These are phyloP conservation scores for Colletotrichum viniferum DNA, from an alignment of 2,329 filamentous ascomycete genomes.

Conservation along the genomic window DNA sequence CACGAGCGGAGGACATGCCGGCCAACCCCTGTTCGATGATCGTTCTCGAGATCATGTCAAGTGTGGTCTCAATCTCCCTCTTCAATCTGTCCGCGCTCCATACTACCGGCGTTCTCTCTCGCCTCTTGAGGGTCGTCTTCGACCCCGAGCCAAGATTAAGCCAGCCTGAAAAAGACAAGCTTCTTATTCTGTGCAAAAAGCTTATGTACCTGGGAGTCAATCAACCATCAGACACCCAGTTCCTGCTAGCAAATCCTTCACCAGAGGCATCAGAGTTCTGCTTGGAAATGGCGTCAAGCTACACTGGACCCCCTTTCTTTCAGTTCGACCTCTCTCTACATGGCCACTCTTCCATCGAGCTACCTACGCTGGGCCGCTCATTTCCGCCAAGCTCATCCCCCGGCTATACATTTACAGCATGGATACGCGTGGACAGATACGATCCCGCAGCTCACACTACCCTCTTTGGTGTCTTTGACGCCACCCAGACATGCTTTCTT, in stretches of 20 bases:
- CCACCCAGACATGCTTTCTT: constrained; percentile 90
- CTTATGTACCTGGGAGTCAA: constrained; percentile 79
- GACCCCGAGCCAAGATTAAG: constrained; percentile 53
- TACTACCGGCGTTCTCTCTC: constrained; percentile 71
- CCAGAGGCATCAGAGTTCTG: constrained; percentile 69
- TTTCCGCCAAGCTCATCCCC: constrained; percentile 81
- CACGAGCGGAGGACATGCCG: constrained; percentile 46
- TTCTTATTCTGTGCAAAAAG: constrained; percentile 70
- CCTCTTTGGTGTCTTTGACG: constrained; percentile 92
- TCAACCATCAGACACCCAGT: constrained; percentile 81
- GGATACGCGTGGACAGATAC: constrained; percentile 88
- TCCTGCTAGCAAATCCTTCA: constrained; percentile 63
- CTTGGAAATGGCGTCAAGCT: constrained; percentile 73
- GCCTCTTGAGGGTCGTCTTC: constrained; percentile 68
- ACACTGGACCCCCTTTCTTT: constrained; percentile 81
- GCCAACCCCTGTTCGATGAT: constrained; percentile 64
- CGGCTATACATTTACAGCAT: constrained; percentile 92
- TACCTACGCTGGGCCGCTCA: constrained; percentile 80
- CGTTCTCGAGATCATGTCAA: constrained; percentile 67
- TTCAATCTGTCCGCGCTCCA: constrained; percentile 76
- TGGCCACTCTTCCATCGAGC: constrained; percentile 88
- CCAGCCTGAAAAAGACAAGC: constrained; percentile 59
- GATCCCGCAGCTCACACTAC: constrained; percentile 89
- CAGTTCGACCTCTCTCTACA: constrained; percentile 91
- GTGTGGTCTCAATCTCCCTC: constrained; percentile 64